Percentiles rank a stretch among this genome's conserved stretches.
Conservation (phyloP, 2,329 filamentous ascomycete genomes). For the Didymella lethalis region DNA sequence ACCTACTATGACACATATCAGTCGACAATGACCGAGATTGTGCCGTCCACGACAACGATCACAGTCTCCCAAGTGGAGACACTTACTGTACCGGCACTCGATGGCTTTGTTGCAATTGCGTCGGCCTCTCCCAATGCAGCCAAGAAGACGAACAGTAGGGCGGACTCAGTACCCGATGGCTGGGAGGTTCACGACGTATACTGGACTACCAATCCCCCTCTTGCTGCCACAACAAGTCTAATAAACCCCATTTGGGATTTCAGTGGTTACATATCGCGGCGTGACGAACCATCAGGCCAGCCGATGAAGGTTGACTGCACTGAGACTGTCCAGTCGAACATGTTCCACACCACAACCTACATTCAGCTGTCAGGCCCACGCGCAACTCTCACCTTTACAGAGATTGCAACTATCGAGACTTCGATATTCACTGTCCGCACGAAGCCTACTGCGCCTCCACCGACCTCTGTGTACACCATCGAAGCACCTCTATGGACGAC, state of each 20-base stretch:
- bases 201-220: neutral
- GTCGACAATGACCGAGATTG: neutral
- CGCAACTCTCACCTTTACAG: neutral
- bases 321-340: neutral
- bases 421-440: neutral
- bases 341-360: neutral
- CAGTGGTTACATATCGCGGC: neutral
- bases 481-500: neutral
- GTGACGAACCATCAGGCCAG: neutral
- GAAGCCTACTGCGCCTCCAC: neutral
- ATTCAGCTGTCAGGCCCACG: neutral
- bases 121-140: neutral
- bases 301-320: neutral
- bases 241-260: no score
- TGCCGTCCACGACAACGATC: neutral
- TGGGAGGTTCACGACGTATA: neutral
- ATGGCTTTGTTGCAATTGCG: neutral
- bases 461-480: neutral
- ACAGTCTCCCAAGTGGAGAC: neutral
- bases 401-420: neutral
- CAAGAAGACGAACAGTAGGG: neutral
- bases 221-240: neutral
- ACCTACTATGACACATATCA: neutral
- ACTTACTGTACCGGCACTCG: neutral
- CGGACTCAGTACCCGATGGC: neutral